Percentiles rank a stretch among this genome's conserved stretches.
phyloP scores from a whole-genome alignment of 306 rosid genomes.

The Astragalus membranaceus region DNA sequence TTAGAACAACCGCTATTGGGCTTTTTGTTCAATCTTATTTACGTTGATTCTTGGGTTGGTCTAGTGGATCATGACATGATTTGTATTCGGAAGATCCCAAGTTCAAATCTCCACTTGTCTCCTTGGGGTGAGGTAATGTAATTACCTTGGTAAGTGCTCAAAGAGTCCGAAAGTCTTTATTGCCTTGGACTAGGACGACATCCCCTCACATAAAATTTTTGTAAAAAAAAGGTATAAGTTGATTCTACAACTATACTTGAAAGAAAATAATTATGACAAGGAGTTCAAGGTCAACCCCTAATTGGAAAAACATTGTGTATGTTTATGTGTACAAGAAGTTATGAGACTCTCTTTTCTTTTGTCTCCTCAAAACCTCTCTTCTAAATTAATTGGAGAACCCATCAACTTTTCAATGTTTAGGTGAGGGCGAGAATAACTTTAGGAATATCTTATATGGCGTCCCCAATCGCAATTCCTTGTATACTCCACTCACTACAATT shows the following conservation, averaged over 20 bases:
- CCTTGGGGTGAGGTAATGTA: no score
- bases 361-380: neutral
- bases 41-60: no score
- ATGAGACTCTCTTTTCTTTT: neutral
- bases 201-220: no score
- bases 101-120: no score
- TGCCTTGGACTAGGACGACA: no score
- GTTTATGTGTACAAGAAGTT: neutral
- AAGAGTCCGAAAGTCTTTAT: no score
- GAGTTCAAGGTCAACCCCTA: conserved; percentile 8
- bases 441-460: neutral
- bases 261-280: conserved; percentile 4
- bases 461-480: neutral
- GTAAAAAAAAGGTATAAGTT: no score
- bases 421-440: conserved; percentile 16
- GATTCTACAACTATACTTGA: neutral
- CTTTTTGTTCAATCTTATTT: no score
- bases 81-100: no score
- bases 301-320: neutral
- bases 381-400: neutral
- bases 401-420: conserved; percentile 15
- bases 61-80: no score
- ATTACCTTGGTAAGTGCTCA: no score
- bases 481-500: neutral
- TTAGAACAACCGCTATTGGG: no score